Evolutionary conservation across 805 yeast species (phyloP).

Genomic region (Teunomyces gatunensis): DNA sequence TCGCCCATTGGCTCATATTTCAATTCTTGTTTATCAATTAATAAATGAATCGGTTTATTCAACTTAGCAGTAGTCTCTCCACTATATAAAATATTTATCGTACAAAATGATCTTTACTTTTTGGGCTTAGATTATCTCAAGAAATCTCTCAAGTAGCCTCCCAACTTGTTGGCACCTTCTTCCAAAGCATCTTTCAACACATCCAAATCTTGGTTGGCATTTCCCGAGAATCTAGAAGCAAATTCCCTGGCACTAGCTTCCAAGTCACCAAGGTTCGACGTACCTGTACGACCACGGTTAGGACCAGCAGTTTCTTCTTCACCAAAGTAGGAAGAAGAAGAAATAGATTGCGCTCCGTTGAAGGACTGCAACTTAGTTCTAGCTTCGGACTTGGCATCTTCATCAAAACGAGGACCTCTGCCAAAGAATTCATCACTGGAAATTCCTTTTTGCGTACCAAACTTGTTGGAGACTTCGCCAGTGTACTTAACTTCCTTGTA

Average conservation of each 20-base stretch:
- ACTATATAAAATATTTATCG: background rate
- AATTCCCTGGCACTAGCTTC: constrained; percentile 60
- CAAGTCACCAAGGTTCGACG: constrained; percentile 42
- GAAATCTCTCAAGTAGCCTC: constrained; percentile 83
- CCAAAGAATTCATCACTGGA: constrained; percentile 96
- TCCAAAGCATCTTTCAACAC: constrained; percentile 89
- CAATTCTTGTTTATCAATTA: constrained; percentile 4
- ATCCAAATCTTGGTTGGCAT: constrained; percentile 86
- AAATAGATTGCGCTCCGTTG: constrained; percentile 84
- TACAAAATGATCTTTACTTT: constrained; percentile 7
- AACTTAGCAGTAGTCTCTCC: background rate
- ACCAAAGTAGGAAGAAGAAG: constrained; percentile 91
- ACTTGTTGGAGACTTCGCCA: constrained; percentile 73
- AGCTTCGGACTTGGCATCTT: constrained; percentile 76
- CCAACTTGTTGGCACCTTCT: constrained; percentile 87
- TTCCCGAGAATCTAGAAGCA: constrained; percentile 66
- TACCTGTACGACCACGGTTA: constrained; percentile 24
- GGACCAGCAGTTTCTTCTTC: constrained; percentile 55
- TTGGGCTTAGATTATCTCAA: constrained; percentile 39
- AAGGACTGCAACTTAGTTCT: constrained; percentile 74
- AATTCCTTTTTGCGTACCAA: constrained; percentile 87
- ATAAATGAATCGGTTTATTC: constrained; percentile 1
- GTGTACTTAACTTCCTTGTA: constrained; percentile 62
- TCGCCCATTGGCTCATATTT: background rate
- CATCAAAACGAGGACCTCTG: constrained; percentile 75